These are phyloP conservation scores for Saccharata proteae DNA, from an alignment of 2,329 filamentous ascomycete species.

Conservation along the genomic window DNA sequence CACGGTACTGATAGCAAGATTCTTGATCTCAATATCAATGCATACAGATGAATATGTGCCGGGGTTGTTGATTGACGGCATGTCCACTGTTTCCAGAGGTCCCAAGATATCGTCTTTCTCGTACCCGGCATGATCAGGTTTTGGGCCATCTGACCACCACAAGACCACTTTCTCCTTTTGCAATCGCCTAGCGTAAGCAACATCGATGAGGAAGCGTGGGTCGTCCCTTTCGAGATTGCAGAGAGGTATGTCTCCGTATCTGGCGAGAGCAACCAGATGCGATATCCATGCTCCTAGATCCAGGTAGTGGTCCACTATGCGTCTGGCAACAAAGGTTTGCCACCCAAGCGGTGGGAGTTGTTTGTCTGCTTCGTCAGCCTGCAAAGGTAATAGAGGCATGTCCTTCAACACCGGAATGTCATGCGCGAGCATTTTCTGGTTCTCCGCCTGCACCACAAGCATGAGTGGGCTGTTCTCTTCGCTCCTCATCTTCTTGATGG, in stretches of 20 bases:
- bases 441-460: constrained; percentile 83
- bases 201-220: constrained; percentile 86
- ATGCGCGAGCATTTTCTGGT: constrained; percentile 66
- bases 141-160: constrained; percentile 86
- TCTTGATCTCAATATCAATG: constrained; percentile 86
- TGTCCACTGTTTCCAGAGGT: constrained; percentile 72
- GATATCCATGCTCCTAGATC: constrained; percentile 86
- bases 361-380: constrained; percentile 72
- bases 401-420: constrained; percentile 76
- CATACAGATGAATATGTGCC: constrained; percentile 94
- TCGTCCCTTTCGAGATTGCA: constrained; percentile 95
- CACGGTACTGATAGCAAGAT: constrained; percentile 95
- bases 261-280: constrained; percentile 74
- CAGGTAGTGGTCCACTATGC: constrained; percentile 80
- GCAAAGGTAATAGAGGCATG: constrained; percentile 70
- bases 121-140: constrained; percentile 90
- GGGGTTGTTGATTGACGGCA: constrained; percentile 87
- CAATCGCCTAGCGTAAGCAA: constrained; percentile 81
- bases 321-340: constrained; percentile 79
- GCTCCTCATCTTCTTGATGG: constrained; percentile 79
- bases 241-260: constrained; percentile 86
- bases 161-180: constrained; percentile 87
- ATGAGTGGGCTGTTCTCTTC: constrained; percentile 72
- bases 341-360: constrained; percentile 84
- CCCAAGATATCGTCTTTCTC: constrained; percentile 84